A percentile compares a stretch with the other conserved stretches of the same genome.
phyloP scores from a whole-genome alignment of 169 alveolate species.

The Amoebophrya sp. region DNA sequence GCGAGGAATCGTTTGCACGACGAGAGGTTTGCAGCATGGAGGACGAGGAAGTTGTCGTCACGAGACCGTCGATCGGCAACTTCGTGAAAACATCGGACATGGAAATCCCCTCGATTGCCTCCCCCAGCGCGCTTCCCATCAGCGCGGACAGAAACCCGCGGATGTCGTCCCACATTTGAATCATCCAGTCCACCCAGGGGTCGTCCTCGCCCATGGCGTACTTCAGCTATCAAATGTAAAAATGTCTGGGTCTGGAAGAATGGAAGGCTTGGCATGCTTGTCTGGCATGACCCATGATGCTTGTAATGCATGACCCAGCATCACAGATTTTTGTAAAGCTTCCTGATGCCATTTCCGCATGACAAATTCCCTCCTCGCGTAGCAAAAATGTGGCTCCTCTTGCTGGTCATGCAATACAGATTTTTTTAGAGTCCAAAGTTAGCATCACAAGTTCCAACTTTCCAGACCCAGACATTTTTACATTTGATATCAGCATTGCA shows the following conservation, averaged over 20 bases:
- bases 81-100: not conserved
- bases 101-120: not conserved
- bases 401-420: no score
- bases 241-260: not conserved
- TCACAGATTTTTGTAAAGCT: no score
- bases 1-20: not conserved
- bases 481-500: not conserved
- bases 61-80: constrained; percentile 3
- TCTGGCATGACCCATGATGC: not conserved
- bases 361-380: no score
- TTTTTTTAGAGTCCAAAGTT: not conserved
- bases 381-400: no score
- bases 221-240: not conserved
- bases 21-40: not conserved
- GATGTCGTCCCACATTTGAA: not conserved
- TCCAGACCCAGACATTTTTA: not conserved
- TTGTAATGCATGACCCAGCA: not conserved
- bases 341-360: no score
- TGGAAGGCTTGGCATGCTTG: not conserved
- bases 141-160: not conserved
- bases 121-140: not conserved
- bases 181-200: not conserved
- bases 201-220: not conserved
- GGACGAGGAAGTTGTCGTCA: not conserved
- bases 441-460: not conserved